Base-by-base conservation (phyloP, 352 stramenopile species). In the Paralagenidium karlingii region DNA sequence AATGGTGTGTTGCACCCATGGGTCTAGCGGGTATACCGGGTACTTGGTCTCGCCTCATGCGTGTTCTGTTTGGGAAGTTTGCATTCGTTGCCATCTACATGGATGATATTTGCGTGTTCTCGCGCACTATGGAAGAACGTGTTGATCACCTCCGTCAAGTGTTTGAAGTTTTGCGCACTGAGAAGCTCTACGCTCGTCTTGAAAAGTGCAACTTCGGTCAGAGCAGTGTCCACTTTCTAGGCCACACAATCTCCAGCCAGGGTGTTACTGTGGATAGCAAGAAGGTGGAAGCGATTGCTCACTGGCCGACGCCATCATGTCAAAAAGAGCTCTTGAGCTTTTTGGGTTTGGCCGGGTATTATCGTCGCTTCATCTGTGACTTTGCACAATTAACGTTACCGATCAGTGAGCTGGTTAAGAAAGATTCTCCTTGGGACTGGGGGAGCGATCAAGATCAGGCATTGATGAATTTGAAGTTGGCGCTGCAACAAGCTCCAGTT, bases 81-180 rank as follows among this genome's bases (percentile, higher is more conserved):
- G 20, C 15, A 2, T 75, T 65, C 38, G 38, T 75, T 15, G 51
- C 67, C 8, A 51, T 62, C 1, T 67, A 64, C 20, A 21, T 64
- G 3, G 55, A 66, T 18, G 61, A 66, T 27, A 63, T 74, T 41
- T 64, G 46, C 33, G 38, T 64, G 22, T 43, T 63, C 20, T 64
- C 45, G 11, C n/a, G 26, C 9, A 47, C 18, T 19, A 33, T 49
- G 40, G 24, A 34, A 2, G 44, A 55, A 18, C 45, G 52, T 19
- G 31, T 45, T 8, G 33, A 56, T 9, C 52, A 61, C 24, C 24
- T 66, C 3, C 12, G 29, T 2, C 31, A 37, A 15, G 15, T 64
- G 0, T 64, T 56, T 15, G 38, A 58, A 11, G 39, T 54, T 6
- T 16, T 69, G 0, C 28, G 48, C 0, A 6, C n/a, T 25, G 43